Conservation (phyloP, 2,329 filamentous ascomycete species). For the Aspergillus sp. region DNA sequence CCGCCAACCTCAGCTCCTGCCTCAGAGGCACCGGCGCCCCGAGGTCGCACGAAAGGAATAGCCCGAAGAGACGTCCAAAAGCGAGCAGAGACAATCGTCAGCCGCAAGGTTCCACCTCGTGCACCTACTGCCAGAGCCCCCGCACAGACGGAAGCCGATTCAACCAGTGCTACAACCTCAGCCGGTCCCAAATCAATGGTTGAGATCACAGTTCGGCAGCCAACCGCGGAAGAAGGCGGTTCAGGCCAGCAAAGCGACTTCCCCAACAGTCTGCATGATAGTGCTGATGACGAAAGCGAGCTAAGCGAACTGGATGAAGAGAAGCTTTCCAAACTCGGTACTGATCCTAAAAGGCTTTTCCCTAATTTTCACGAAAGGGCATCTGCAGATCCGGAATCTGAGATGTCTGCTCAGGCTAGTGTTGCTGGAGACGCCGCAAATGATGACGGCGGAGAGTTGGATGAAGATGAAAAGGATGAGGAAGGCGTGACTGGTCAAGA, state of each 20-base stretch:
- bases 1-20: slow-evolving; percentile 32
- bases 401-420: slow-evolving; percentile 23
- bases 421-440: slow-evolving; percentile 22
- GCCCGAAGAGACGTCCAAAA: slow-evolving; percentile 60
- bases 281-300: slow-evolving; percentile 68
- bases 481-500: slow-evolving; percentile 17
- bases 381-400: slow-evolving; percentile 26
- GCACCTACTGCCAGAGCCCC: slow-evolving; percentile 24
- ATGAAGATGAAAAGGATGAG: slow-evolving; percentile 22
- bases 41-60: slow-evolving; percentile 56
- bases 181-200: slow-evolving; percentile 31
- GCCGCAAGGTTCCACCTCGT: slow-evolving; percentile 35
- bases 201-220: neutral
- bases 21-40: slow-evolving; percentile 35
- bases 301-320: slow-evolving; percentile 60
- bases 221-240: slow-evolving; percentile 46
- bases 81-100: slow-evolving; percentile 58
- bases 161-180: slow-evolving; percentile 39
- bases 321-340: slow-evolving; percentile 28
- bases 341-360: slow-evolving; percentile 25
- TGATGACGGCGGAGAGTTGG: slow-evolving; percentile 21
- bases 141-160: slow-evolving; percentile 24
- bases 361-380: slow-evolving; percentile 25
- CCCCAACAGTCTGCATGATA: slow-evolving; percentile 62
- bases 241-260: slow-evolving; percentile 51